A percentile compares a stretch with the other conserved stretches of the same genome.
These are phyloP conservation scores for Acacia concinna DNA, from an alignment of 331 rosid genomes.

Conservation along the genomic window DNA sequence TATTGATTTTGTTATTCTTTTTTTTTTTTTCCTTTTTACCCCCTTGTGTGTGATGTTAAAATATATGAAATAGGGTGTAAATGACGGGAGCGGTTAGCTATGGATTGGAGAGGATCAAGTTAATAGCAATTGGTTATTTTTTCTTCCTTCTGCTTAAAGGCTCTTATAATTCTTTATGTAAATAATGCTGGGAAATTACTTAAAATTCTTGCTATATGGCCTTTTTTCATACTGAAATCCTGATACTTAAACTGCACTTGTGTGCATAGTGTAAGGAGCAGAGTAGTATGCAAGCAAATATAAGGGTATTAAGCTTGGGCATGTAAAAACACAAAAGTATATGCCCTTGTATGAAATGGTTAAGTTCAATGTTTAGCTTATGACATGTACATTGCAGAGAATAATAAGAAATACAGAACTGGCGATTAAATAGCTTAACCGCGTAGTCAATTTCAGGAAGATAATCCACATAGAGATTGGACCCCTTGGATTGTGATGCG, in stretches of 20 bases:
- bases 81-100: not conserved
- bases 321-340: too few species aligned
- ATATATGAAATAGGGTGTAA: not conserved
- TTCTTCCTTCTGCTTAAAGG: not conserved
- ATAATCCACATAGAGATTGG: too few species aligned
- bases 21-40: too few species aligned
- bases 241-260: not conserved
- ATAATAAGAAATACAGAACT: not conserved
- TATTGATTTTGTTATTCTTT: not conserved
- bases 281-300: too few species aligned
- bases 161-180: not conserved
- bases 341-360: not conserved
- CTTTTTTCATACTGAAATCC: not conserved
- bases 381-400: not conserved
- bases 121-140: not conserved
- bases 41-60: not conserved
- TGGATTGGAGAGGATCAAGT: not conserved
- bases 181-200: not conserved
- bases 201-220: not conserved
- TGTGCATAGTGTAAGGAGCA: not conserved
- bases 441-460: not conserved
- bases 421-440: not conserved
- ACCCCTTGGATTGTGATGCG: not conserved
- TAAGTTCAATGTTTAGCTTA: not conserved
- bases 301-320: too few species aligned